Conservation (phyloP, 2,329 filamentous ascomycete genomes). For the Trichoderma simmonsii region DNA sequence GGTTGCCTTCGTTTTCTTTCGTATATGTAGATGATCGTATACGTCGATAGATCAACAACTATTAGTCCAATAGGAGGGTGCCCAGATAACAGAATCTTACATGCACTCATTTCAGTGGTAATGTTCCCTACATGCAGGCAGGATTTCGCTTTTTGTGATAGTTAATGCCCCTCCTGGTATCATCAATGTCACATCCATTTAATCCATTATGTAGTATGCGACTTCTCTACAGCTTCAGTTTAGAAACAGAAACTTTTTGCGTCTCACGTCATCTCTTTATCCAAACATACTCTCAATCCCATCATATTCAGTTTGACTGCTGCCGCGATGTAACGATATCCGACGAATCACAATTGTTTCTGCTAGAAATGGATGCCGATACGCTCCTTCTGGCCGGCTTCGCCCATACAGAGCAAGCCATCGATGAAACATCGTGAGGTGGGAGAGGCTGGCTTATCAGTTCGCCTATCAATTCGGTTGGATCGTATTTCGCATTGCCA, state of each 20-base stretch:
- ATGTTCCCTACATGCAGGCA: neutral
- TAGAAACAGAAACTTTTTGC: neutral
- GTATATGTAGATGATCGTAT: neutral
- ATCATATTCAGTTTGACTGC: neutral
- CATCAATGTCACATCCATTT: neutral
- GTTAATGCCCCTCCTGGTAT: rapidly evolving
- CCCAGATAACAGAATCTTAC: neutral
- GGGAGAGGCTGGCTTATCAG: neutral
- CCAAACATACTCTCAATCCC: neutral
- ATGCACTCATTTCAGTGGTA: neutral
- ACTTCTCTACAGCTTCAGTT: neutral
- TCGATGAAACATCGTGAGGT: neutral
- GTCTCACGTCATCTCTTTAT: neutral
- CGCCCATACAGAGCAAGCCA: neutral
- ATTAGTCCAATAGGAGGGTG: neutral
- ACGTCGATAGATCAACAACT: neutral
- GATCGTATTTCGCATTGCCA: neutral
- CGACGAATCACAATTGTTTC: neutral
- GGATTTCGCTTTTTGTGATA: neutral
- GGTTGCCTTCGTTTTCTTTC: neutral
- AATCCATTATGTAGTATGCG: neutral
- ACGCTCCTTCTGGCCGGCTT: neutral
- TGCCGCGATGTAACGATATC: neutral
- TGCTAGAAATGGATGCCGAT: neutral
- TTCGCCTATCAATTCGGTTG: neutral